These are phyloP conservation scores for Zygnema cylindricum DNA, from an alignment of 139 green algal genomes.

Conservation along the genomic window DNA sequence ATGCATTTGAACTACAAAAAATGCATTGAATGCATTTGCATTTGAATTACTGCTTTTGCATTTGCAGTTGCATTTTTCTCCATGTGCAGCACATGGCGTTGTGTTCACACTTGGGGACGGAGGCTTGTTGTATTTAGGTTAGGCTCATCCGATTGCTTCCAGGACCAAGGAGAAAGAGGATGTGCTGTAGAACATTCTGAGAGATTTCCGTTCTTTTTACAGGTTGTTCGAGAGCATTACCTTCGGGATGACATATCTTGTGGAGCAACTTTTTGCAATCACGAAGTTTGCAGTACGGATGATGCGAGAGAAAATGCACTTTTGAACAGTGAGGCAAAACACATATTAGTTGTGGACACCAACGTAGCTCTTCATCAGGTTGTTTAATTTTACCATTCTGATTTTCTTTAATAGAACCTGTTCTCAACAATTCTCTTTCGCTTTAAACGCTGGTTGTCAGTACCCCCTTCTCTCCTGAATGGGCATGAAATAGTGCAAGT, in stretches of 20 bases:
- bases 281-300: conserved; percentile 65
- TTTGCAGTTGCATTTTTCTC: too few relatives aligned
- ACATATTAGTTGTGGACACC: conserved; percentile 93
- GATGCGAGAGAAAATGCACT: conserved; percentile 63
- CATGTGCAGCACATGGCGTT: too few relatives aligned
- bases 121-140: too few relatives aligned
- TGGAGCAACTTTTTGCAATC: conserved; percentile 52
- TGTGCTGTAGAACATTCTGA: too few relatives aligned
- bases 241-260: conserved; percentile 93
- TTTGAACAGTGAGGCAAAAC: conserved; percentile 70
- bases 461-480: too few relatives aligned
- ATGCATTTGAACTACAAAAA: too few relatives aligned
- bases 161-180: too few relatives aligned
- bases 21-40: too few relatives aligned
- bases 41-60: too few relatives aligned
- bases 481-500: too few relatives aligned
- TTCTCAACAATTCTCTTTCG: not conserved
- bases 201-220: not conserved
- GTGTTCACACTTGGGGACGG: too few relatives aligned
- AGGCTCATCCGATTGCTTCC: too few relatives aligned
- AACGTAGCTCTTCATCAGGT: conserved; percentile 82
- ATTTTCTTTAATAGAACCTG: not conserved
- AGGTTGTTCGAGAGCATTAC: conserved; percentile 86
- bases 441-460: not conserved
- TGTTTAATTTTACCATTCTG: not conserved